Conservation (phyloP, 495 filamentous ascomycete species). For the Aspergillus mulundensis region DNA sequence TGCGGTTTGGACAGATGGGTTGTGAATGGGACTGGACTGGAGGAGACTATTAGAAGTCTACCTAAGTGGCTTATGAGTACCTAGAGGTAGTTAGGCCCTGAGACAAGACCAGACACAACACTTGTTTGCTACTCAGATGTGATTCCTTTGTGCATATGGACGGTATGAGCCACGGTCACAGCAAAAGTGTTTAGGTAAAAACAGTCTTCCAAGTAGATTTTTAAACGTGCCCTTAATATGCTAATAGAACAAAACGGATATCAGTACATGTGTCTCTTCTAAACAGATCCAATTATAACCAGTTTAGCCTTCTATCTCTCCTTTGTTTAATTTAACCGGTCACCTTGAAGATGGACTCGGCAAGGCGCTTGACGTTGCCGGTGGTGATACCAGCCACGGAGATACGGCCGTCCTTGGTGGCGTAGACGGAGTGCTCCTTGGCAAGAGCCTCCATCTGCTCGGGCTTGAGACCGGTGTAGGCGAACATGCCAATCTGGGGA, state of each 20-base stretch:
- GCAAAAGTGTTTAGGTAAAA: too few relatives aligned
- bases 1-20: neutral
- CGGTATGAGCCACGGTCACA: too few relatives aligned
- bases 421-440: conserved; percentile 97
- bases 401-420: conserved; percentile 95
- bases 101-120: too few relatives aligned
- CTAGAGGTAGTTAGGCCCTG: neutral
- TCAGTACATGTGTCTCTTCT: conserved; percentile 19
- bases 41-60: neutral
- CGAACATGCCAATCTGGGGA: conserved; percentile 91
- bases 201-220: conserved; percentile 8
- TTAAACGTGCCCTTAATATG: conserved; percentile 18
- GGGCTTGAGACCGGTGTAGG: conserved; percentile 89
- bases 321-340: conserved; percentile 50
- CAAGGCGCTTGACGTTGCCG: conserved; percentile 88
- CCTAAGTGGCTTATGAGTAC: too few relatives aligned
- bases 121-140: too few relatives aligned
- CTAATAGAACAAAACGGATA: conserved; percentile 28
- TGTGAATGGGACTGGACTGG: neutral
- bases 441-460: conserved; percentile 91
- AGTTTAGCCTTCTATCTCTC: conserved; percentile 7
- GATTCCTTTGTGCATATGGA: too few relatives aligned
- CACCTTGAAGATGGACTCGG: conserved; percentile 93
- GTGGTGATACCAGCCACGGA: conserved; percentile 94
- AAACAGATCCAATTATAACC: conserved; percentile 19